Evolutionary conservation across 345 rosid genomes (phyloP), one percentile per base, ranked within the genome.

Genomic region (Raphanus sativus): DNA sequence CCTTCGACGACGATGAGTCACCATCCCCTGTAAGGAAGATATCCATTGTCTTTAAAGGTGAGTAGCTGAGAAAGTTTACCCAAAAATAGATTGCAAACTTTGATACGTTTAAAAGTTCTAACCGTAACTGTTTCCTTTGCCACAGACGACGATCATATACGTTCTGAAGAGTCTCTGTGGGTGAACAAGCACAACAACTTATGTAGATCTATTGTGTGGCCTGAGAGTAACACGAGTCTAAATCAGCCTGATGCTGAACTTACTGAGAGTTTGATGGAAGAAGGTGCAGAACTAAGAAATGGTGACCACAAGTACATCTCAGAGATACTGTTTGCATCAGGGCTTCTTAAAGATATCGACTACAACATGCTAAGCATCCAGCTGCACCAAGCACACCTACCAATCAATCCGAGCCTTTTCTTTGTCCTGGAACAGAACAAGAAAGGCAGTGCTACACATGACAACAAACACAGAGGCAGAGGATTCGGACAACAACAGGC

Each of bases 1-100:
- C 89, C 77, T 86, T 89, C 81, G 86, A 81, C 32, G 79, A 78
- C 66, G 98, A 92, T 69, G 98, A 90, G 64, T 82, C 86, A 69
- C 98, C 97, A 73, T 92, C 95, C 32, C 98, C 98, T 1, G 86
- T 90, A 79, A 87, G 86, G 80, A 92, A 86, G 85, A 88, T 79
- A 82, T 81, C 91, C 77, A 77, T 75, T 61, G 84, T 70, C 80
- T 87, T 90, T 67, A 84, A 82, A 85, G 97, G 98, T 94, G 75
- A 86, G 80, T 29, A 54, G 66, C 76, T 64, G 15, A 8, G 24
- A 50, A 50, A 71, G 58, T 52, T 16, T 4, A 24, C 0, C 73
- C 58, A 52, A 85, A 85, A 17, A 40, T 32, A 74, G 21, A 42
- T 62, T 40, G 52, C 71, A 79, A 32, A 50, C 60, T 40, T 63